Percentiles rank a stretch among this genome's conserved stretches.
phyloP scores from a whole-genome alignment of 345 rosid genomes.

The Ceriops tagal region DNA sequence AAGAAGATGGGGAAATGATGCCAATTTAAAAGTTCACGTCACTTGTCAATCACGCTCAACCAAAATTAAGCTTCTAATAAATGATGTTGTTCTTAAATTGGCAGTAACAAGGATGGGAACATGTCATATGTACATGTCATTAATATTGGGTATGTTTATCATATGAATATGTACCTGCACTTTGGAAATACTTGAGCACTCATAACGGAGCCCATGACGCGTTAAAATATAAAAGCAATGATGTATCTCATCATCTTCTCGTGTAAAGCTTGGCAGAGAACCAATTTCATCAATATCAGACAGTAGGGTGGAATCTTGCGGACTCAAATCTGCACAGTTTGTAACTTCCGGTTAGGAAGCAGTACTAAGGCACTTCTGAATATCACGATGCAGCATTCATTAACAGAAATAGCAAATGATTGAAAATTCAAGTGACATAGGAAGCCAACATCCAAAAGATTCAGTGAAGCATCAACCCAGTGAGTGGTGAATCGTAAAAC shows the following conservation, averaged over 20 bases:
- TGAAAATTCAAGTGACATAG: not conserved
- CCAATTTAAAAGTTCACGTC: not conserved
- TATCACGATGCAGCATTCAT: not conserved
- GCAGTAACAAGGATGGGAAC: not conserved
- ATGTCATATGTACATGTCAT: not conserved
- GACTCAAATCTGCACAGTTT: conserved; percentile 74
- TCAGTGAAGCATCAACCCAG: not conserved
- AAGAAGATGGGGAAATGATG: not conserved
- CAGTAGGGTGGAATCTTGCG: conserved; percentile 82
- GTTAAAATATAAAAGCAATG: conserved; percentile 69
- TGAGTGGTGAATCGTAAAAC: not conserved
- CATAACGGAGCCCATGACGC: conserved; percentile 70
- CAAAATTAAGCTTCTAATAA: not conserved
- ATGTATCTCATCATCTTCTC: conserved; percentile 59
- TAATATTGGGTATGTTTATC: no score
- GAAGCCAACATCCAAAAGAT: not conserved
- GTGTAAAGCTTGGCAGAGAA: conserved; percentile 54
- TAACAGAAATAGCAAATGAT: not conserved
- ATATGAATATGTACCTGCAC: conserved; percentile 44
- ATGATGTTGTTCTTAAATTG: no score
- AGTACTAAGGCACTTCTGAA: not conserved
- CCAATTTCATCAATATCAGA: conserved; percentile 80
- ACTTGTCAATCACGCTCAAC: not conserved
- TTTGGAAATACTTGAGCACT: conserved; percentile 72
- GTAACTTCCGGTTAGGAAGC: conserved; percentile 7